Evolutionary conservation across 75 land plant genomes (phyloP), one percentile per base, ranked within the genome.

Genomic region (Cryptomeria japonica): DNA sequence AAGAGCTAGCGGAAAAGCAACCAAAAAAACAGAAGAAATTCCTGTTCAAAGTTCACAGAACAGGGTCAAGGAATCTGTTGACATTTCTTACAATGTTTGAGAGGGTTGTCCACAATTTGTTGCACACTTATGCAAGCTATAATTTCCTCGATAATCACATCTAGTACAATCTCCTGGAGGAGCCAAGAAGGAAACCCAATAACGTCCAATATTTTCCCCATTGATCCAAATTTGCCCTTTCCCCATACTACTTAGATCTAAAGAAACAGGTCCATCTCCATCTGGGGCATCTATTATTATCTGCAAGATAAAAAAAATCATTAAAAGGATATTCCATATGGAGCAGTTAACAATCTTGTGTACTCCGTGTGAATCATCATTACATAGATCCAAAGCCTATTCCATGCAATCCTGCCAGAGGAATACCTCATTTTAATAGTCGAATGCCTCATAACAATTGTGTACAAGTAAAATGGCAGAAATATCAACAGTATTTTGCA

Each of bases 71-170:
- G 0, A 85, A 85, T 34, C 49, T n/a, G 12, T 18, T 36, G 36
- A 6, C 51, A 19, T 16, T 37, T 85, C 91, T 88, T 89, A 97
- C 99, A 98, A 94, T 88, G 93, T 95, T 90, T 97, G 99, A 25
- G 99, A 93, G 76, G 95, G 88, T 49, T 94, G 89, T 7, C 99
- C 99, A 91, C 99, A 97, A 16, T 92, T 88, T 28, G 90, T 88
- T 77, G 70, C 80, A 80, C 99, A 97, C 80, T 95, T 97, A 53
- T 86, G 86, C 70, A 92, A 92, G 38, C 51, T 82, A 61, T 92
- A 97, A 34, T 61, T 88, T n/a, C 99, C 99, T 36, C 95, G 86
- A 82, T 97, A 97, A 76, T 88, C 91, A 84, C 99, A 97, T 0
- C 19, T 39, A 87, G 72, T 51, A 32, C 93, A 92, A 78, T 58